phyloP scores from a whole-genome alignment of 2,329 filamentous ascomycete genomes.

The Calonectria montana region DNA sequence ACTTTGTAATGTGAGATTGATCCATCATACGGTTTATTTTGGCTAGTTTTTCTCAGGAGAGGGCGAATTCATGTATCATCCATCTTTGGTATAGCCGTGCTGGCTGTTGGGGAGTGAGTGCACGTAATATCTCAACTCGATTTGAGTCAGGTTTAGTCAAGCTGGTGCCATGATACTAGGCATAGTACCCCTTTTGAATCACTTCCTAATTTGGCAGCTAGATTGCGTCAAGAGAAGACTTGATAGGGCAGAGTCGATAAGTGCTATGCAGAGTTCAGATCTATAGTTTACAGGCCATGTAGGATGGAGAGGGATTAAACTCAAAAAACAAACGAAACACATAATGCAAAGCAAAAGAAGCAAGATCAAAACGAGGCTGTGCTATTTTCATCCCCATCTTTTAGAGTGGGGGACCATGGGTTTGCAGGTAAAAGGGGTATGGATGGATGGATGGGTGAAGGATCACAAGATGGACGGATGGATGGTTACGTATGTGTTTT shows the following conservation, averaged over 20 bases:
- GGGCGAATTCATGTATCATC: background rate
- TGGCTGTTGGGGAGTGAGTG: background rate
- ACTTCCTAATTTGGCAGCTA: constrained; percentile 3
- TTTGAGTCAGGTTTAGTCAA: background rate
- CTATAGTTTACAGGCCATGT: background rate
- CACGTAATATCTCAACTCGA: background rate
- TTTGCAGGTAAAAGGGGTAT: background rate
- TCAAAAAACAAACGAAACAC: background rate
- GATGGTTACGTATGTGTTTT: background rate
- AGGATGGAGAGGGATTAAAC: background rate
- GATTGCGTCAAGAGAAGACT: constrained; percentile 18
- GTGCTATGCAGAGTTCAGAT: background rate
- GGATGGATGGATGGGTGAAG: background rate
- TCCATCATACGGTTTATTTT: background rate
- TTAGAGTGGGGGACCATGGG: background rate
- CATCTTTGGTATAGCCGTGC: background rate
- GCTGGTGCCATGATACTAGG: background rate
- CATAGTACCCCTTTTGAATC: constrained; percentile 19
- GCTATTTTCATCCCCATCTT: background rate
- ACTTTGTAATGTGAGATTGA: background rate
- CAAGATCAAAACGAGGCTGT: background rate
- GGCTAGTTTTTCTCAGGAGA: background rate
- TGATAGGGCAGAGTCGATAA: constrained; percentile 32
- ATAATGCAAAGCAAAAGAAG: too few species aligned
- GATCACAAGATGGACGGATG: background rate